Percentiles rank a stretch among this genome's conserved stretches.
phyloP scores from a whole-genome alignment of 1,284 basidiomycete genomes.

The Pascua sp. region DNA sequence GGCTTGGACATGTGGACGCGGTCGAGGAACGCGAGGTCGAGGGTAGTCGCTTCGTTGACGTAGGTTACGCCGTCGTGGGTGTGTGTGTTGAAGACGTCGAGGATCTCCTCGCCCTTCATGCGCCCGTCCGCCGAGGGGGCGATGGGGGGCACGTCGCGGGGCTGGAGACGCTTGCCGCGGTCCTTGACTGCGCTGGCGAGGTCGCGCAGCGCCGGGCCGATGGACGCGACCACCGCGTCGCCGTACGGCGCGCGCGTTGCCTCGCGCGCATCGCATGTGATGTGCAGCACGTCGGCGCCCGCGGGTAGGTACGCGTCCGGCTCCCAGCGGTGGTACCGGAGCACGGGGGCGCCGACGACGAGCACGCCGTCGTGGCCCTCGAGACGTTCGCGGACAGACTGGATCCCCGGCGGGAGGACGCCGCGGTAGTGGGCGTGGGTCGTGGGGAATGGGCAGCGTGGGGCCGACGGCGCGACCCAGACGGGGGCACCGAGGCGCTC shows the following conservation, averaged over 20 bases:
- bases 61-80: constrained; percentile 2
- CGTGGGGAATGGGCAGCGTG: constrained; percentile 12
- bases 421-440: constrained; percentile 9
- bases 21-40: constrained; percentile 4
- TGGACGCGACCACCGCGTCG: constrained; percentile 5
- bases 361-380: constrained; percentile 11
- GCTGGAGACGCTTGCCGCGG: not conserved
- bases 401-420: constrained; percentile 7
- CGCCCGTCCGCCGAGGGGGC: not conserved
- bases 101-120: constrained; percentile 10
- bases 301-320: constrained; percentile 2
- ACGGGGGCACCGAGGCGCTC: constrained; percentile 9
- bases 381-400: constrained; percentile 4
- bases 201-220: not conserved
- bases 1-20: not conserved
- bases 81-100: constrained; percentile 2
- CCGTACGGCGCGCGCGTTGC: constrained; percentile 13
- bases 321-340: constrained; percentile 17
- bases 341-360: constrained; percentile 10
- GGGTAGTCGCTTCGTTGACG: constrained; percentile 16
- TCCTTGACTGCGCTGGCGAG: constrained; percentile 1
- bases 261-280: constrained; percentile 11
- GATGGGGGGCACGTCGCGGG: not conserved
- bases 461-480: constrained; percentile 11
- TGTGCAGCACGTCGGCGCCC: constrained; percentile 7